Conservation (phyloP, 2,329 filamentous ascomycete species). For the Cladosporium sp. region DNA sequence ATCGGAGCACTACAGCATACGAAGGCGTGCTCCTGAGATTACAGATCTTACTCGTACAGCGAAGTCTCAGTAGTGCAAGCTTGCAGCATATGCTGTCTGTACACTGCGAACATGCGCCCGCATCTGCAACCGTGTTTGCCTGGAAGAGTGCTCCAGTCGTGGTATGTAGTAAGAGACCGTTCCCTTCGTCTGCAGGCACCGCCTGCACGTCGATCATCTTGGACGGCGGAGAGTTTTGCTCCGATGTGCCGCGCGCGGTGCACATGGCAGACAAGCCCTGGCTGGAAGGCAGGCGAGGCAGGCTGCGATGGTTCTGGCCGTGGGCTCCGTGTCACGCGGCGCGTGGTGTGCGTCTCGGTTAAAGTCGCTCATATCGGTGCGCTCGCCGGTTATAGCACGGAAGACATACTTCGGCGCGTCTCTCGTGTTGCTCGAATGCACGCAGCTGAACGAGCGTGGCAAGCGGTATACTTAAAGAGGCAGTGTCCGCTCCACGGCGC, state of each 20-base stretch:
- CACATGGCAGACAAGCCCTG: not conserved
- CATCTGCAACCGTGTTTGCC: too few species aligned
- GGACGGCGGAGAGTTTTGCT: not conserved
- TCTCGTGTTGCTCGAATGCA: too few species aligned
- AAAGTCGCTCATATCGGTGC: slow-evolving; percentile 1
- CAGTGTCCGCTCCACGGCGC: not conserved
- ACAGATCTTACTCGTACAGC: not conserved
- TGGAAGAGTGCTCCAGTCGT: not conserved
- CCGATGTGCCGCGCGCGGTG: not conserved
- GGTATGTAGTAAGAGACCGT: not conserved
- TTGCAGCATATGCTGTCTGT: too few species aligned
- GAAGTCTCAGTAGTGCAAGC: too few species aligned
- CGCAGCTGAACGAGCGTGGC: too few species aligned
- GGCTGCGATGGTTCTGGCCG: not conserved
- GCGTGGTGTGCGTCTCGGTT: slow-evolving; percentile 1
- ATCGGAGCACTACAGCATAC: not conserved
- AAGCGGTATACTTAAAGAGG: too few species aligned
- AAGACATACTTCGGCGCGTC: not conserved
- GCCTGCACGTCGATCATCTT: not conserved
- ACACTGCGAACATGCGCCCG: too few species aligned
- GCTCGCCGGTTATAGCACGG: slow-evolving; percentile 2
- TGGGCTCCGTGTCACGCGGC: slow-evolving; percentile 8
- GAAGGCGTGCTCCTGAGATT: not conserved
- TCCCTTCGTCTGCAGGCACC: too few species aligned
- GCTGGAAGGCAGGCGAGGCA: not conserved